Evolutionary conservation across 768 basidiomycete species (phyloP).

Genomic region (Coprinellus aureogranulatus): DNA sequence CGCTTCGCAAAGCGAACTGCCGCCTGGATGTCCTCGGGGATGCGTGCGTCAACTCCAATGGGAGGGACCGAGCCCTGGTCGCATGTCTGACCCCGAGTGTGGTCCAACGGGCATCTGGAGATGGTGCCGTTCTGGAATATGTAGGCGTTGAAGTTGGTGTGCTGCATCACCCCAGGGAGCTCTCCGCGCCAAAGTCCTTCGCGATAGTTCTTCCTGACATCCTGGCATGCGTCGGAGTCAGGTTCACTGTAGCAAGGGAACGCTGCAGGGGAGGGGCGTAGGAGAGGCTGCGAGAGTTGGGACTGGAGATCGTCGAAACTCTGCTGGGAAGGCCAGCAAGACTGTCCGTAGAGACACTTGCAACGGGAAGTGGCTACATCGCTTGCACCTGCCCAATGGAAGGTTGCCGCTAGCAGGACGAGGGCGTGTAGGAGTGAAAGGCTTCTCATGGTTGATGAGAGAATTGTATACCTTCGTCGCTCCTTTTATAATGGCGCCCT

Average conservation of each 20-base stretch:
- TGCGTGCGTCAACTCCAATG: constrained; percentile 39
- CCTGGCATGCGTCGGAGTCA: constrained; percentile 2
- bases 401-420: no score
- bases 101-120: constrained; percentile 51
- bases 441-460: no score
- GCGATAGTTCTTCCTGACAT: background rate
- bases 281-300: constrained; percentile 41
- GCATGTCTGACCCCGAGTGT: constrained; percentile 37
- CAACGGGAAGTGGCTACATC: constrained; percentile 17
- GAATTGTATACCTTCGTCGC: no score
- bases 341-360: constrained; percentile 37
- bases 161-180: constrained; percentile 10
- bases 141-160: constrained; percentile 11
- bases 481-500: no score
- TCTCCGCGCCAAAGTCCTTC: constrained; percentile 10
- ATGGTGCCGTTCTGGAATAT: constrained; percentile 40
- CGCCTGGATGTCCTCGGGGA: constrained; percentile 36
- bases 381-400: no score
- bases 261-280: constrained; percentile 39
- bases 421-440: no score
- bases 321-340: constrained; percentile 40
- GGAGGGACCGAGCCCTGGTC: constrained; percentile 43
- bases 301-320: constrained; percentile 30
- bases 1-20: constrained; percentile 33
- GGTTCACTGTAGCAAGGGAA: constrained; percentile 37